Base-by-base conservation (phyloP, 2,329 filamentous ascomycete species). In the Curvularia sp. region DNA sequence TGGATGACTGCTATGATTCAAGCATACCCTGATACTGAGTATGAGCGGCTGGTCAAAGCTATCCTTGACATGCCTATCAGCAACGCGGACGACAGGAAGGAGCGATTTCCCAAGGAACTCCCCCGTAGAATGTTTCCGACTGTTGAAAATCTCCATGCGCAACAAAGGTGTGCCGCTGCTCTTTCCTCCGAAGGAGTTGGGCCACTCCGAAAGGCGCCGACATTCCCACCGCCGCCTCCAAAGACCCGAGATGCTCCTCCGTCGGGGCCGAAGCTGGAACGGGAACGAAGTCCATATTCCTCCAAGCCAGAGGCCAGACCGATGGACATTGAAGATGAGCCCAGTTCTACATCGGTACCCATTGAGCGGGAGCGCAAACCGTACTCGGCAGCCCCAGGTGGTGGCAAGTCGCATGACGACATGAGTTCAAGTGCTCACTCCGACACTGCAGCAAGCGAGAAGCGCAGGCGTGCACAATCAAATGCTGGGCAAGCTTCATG, bases 71-170 rank as follows among this genome's bases (percentile, higher is more conserved):
- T 93, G 76, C 89, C 91, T 0, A 89, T 96, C 66, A 87, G 74
- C 67, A 86, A 88, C 53, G 82, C 87, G 0, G 81, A 83, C 53
- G 84, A 89, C 47, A 85, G 83, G 62, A 86, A 84, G 10, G 90
- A 93, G 74, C 82, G 90, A 2, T 88, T 96, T 53, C 93, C 92
- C 0, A 92, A 91, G 63, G 88, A 93, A 66, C 82, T 96, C 2
- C 88, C 91, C 1, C 83, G 92, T 39, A 84, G 89, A 50, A 81
- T 95, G 3, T 85, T 96, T 38, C 92, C 92, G 0, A 79, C 80
- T 0, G 74, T 77, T 7, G 80, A 84, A 1, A 86, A 92, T 64
- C 68, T 82, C 0, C 79, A 84, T 30, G 80, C 85, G 0, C 84
- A 86, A 54, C 84, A 87, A 60, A 78, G 86, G 19, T 78, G 93